These are phyloP conservation scores for Sextonia rubra DNA, from an alignment of 164 flowering plant species.

Conservation along the genomic window DNA sequence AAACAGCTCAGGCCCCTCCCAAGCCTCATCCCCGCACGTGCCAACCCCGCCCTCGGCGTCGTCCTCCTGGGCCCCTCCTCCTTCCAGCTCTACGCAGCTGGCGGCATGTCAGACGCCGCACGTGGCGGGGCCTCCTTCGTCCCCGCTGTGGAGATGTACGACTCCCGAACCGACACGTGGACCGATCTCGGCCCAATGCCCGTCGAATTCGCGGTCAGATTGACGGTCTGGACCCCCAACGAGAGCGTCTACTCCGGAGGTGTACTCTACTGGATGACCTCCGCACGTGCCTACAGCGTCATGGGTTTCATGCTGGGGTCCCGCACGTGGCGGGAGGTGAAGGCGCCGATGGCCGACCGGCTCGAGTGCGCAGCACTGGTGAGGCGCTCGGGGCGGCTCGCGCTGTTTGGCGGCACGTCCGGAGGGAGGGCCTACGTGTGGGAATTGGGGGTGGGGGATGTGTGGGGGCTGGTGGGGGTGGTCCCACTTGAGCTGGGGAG, in stretches of 20 bases:
- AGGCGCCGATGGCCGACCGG: slow-evolving; percentile 47
- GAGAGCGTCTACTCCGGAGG: slow-evolving; percentile 47
- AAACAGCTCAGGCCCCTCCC: slow-evolving; percentile 38
- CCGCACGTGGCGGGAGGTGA: slow-evolving; percentile 44
- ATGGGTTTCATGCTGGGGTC: slow-evolving; percentile 39
- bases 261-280: slow-evolving; percentile 58
- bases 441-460: slow-evolving; percentile 42
- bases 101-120: slow-evolving; percentile 44
- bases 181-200: slow-evolving; percentile 36
- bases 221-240: slow-evolving; percentile 65
- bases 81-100: slow-evolving; percentile 49
- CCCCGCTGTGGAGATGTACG: slow-evolving; percentile 55
- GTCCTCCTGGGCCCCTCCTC: slow-evolving; percentile 8
- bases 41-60: slow-evolving; percentile 52
- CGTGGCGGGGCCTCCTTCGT: slow-evolving; percentile 40
- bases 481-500: slow-evolving; percentile 43
- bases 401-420: slow-evolving; percentile 44
- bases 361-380: slow-evolving; percentile 53
- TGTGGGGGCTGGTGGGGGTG: slow-evolving; percentile 36
- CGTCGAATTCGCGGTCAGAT: slow-evolving; percentile 46
- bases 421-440: slow-evolving; percentile 38
- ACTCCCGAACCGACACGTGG: slow-evolving; percentile 38
- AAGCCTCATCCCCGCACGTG: slow-evolving; percentile 24
- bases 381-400: slow-evolving; percentile 16
- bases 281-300: slow-evolving; percentile 54